phyloP scores from a whole-genome alignment of 805 yeast genomes.

The Hanseniaspora taiwanica region DNA sequence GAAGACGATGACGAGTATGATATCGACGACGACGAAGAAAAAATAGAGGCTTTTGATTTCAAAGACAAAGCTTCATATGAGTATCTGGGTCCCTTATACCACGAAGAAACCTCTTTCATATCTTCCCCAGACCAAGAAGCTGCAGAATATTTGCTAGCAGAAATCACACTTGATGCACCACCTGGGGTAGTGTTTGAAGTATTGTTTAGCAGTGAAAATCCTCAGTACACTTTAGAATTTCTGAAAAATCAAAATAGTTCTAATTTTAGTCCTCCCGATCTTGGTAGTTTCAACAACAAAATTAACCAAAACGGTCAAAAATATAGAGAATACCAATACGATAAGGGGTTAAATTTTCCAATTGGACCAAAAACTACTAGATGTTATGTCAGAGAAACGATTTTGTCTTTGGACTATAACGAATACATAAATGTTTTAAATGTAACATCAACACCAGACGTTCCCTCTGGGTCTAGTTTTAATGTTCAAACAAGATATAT shows the following conservation, averaged over 20 bases:
- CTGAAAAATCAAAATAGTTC: slow-evolving; percentile 27
- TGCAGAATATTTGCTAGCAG: slow-evolving; percentile 40
- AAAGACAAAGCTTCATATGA: slow-evolving; percentile 27
- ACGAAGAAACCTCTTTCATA: slow-evolving; percentile 41
- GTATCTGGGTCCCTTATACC: slow-evolving; percentile 54
- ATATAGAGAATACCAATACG: slow-evolving; percentile 48
- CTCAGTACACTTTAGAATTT: slow-evolving; percentile 29
- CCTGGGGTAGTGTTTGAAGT: slow-evolving; percentile 61
- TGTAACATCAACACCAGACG: slow-evolving; percentile 75
- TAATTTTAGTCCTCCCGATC: slow-evolving; percentile 19
- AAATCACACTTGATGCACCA: slow-evolving; percentile 50
- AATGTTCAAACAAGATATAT: slow-evolving; percentile 59
- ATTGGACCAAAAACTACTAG: slow-evolving; percentile 90
- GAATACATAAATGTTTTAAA: slow-evolving; percentile 47
- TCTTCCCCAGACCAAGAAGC: slow-evolving; percentile 29
- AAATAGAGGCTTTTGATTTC: slow-evolving; percentile 21
- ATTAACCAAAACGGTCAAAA: slow-evolving; percentile 28
- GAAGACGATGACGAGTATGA: slow-evolving; percentile 16
- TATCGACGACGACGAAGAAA: slow-evolving; percentile 11
- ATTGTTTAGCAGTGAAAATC: slow-evolving; percentile 50
- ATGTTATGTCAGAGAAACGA: slow-evolving; percentile 49
- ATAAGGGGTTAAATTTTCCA: slow-evolving; percentile 62
- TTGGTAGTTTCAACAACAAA: slow-evolving; percentile 19
- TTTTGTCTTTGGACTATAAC: slow-evolving; percentile 41
- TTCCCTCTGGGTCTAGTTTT: slow-evolving; percentile 83